Conservation (phyloP, 805 yeast species). For the Teunomyces panamensis region DNA sequence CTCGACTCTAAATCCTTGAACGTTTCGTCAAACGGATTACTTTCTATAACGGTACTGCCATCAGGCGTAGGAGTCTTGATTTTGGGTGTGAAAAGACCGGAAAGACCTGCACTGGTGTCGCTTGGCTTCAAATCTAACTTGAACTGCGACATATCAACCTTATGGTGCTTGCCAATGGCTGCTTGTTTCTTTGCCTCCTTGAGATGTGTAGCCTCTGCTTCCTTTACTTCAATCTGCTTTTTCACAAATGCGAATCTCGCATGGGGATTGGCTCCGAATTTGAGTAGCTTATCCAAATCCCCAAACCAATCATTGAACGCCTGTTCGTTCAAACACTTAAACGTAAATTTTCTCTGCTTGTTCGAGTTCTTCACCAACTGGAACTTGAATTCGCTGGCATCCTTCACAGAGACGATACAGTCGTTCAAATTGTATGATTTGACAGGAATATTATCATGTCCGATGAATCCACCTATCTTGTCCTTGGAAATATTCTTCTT, state of each 20-base stretch:
- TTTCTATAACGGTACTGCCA: conserved; percentile 32
- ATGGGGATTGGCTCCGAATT: conserved; percentile 41
- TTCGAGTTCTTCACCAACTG: conserved; percentile 27
- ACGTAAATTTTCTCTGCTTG: conserved; percentile 31
- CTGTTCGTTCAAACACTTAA: conserved; percentile 42
- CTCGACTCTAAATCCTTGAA: conserved; percentile 11
- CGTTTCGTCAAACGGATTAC: conserved; percentile 37
- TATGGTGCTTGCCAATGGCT: not conserved
- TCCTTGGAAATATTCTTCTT: conserved; percentile 21
- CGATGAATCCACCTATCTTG: conserved; percentile 39
- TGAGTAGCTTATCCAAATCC: conserved; percentile 52
- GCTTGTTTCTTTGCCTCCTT: conserved; percentile 4
- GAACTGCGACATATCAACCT: not conserved
- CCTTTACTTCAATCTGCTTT: conserved; percentile 33
- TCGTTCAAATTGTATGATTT: conserved; percentile 43
- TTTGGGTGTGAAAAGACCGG: conserved; percentile 38
- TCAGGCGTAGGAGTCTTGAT: conserved; percentile 39
- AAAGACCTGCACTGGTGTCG: conserved; percentile 15
- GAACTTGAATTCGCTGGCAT: conserved; percentile 33
- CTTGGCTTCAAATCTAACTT: conserved; percentile 1
- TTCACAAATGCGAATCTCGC: conserved; percentile 50
- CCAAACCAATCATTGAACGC: conserved; percentile 53
- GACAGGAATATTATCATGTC: conserved; percentile 37
- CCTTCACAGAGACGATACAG: conserved; percentile 29
- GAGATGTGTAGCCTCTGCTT: conserved; percentile 9